These are phyloP conservation scores for Lyophyllum decastes DNA, from an alignment of 768 basidiomycete genomes.

Conservation along the genomic window DNA sequence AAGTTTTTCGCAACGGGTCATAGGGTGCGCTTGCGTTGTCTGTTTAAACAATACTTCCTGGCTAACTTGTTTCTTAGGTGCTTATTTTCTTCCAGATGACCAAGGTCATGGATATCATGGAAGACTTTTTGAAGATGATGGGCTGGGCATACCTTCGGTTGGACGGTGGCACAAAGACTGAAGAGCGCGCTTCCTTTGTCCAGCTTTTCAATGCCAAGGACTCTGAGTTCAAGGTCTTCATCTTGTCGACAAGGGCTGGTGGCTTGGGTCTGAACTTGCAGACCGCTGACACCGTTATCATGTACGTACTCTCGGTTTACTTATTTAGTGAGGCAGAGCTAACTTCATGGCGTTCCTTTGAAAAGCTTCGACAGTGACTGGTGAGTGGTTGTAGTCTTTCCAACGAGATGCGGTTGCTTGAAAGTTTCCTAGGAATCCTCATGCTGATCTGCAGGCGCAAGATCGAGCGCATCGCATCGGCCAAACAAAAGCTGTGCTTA, in stretches of 20 bases:
- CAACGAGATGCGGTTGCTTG: neutral
- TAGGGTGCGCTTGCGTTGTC: conserved; percentile 52
- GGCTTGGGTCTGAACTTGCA: conserved; percentile 94
- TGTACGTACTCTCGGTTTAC: conserved; percentile 49
- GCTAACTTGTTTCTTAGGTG: conserved; percentile 49
- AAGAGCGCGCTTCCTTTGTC: conserved; percentile 88
- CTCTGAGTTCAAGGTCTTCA: conserved; percentile 89
- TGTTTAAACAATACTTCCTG: neutral
- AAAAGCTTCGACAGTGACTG: conserved; percentile 80
- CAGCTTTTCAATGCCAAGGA: conserved; percentile 86
- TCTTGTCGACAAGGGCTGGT: conserved; percentile 91
- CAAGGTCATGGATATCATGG: conserved; percentile 98
- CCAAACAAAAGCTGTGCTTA: conserved; percentile 96
- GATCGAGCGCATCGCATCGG: conserved; percentile 99
- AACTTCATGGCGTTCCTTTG: conserved; percentile 13
- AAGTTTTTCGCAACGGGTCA: conserved; percentile 94
- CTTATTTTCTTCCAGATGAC: conserved; percentile 99
- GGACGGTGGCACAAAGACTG: conserved; percentile 96
- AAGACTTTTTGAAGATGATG: conserved; percentile 90
- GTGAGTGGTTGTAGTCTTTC: conserved; percentile 25
- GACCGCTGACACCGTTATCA: conserved; percentile 95
- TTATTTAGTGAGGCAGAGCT: neutral
- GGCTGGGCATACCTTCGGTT: conserved; percentile 86
- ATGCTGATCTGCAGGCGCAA: conserved; percentile 98
- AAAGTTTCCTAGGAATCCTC: conserved; percentile 74